These are phyloP conservation scores for Scopulariopsis brevicaulis DNA, from an alignment of 2,329 filamentous ascomycete species.

Conservation along the genomic window DNA sequence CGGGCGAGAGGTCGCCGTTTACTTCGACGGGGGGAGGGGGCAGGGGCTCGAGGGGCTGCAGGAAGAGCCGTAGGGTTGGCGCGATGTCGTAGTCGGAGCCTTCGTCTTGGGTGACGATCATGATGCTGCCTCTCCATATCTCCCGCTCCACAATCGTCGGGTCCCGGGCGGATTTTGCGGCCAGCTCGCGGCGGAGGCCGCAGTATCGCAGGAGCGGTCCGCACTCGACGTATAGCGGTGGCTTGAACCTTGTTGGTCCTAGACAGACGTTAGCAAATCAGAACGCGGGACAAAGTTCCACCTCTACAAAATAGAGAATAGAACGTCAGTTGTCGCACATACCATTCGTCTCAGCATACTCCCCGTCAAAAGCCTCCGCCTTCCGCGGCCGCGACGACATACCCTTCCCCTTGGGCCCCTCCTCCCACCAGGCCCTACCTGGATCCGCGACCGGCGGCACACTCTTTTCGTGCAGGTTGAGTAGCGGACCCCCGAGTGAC, in stretches of 20 bases:
- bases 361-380: conserved; percentile 54
- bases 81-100: conserved; percentile 72
- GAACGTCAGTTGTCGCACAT: conserved; percentile 13
- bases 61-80: conserved; percentile 74
- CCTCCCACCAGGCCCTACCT: conserved; percentile 69
- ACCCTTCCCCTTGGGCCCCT: conserved; percentile 32
- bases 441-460: conserved; percentile 26
- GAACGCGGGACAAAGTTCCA: neutral
- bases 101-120: conserved; percentile 87
- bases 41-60: conserved; percentile 72
- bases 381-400: conserved; percentile 37
- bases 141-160: conserved; percentile 45
- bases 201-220: conserved; percentile 85
- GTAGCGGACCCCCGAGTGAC: conserved; percentile 42
- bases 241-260: conserved; percentile 66
- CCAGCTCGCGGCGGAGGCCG: conserved; percentile 59
- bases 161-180: conserved; percentile 21
- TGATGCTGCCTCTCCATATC: conserved; percentile 84
- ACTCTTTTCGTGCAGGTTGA: conserved; percentile 40
- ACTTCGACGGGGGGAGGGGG: conserved; percentile 66
- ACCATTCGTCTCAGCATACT: conserved; percentile 53
- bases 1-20: conserved; percentile 54
- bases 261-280: conserved; percentile 2
- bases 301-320: neutral
- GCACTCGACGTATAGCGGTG: conserved; percentile 75